These are phyloP conservation scores for Dichomitus squalens DNA, from an alignment of 1,284 basidiomycete genomes.

Conservation along the genomic window DNA sequence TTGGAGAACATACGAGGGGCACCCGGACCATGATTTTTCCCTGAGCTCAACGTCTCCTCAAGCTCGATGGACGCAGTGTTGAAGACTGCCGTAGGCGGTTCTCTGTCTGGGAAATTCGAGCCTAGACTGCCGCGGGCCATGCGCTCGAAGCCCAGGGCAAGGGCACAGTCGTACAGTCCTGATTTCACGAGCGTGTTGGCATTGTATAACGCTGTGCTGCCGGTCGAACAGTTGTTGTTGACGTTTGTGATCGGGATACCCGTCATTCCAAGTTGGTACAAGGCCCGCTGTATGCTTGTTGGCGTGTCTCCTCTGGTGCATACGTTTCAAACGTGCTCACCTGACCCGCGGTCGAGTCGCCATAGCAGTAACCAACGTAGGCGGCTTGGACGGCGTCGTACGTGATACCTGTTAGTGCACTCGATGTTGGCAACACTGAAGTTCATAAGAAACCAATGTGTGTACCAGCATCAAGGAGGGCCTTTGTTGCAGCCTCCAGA, in stretches of 20 bases:
- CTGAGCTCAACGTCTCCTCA: slow-evolving; percentile 53
- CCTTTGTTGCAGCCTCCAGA: slow-evolving; percentile 83
- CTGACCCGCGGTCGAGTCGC: slow-evolving; percentile 83
- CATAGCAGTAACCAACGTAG: slow-evolving; percentile 80
- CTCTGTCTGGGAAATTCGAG: slow-evolving; percentile 72
- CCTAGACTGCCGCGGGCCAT: slow-evolving; percentile 82
- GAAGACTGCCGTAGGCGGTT: slow-evolving; percentile 57
- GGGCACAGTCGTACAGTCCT: slow-evolving; percentile 73
- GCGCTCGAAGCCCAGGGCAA: slow-evolving; percentile 87
- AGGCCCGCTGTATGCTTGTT: slow-evolving; percentile 50
- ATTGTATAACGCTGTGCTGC: slow-evolving; percentile 73
- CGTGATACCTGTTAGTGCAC: slow-evolving; percentile 56
- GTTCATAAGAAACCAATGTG: not conserved
- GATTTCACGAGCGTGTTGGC: slow-evolving; percentile 71
- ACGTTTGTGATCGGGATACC: slow-evolving; percentile 87
- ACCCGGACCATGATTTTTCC: slow-evolving; percentile 67
- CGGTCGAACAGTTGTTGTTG: slow-evolving; percentile 85
- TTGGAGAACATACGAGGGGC: slow-evolving; percentile 80
- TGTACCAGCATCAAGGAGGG: slow-evolving; percentile 79
- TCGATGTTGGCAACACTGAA: not conserved
- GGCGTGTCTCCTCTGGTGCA: not conserved
- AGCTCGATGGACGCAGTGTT: slow-evolving; percentile 48
- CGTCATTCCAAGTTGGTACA: slow-evolving; percentile 88
- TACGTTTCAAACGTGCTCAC: slow-evolving; percentile 35
- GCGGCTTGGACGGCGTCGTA: slow-evolving; percentile 81